Base-by-base conservation (phyloP, 2,329 filamentous ascomycete species). In the Thermoascus crustaceus region DNA sequence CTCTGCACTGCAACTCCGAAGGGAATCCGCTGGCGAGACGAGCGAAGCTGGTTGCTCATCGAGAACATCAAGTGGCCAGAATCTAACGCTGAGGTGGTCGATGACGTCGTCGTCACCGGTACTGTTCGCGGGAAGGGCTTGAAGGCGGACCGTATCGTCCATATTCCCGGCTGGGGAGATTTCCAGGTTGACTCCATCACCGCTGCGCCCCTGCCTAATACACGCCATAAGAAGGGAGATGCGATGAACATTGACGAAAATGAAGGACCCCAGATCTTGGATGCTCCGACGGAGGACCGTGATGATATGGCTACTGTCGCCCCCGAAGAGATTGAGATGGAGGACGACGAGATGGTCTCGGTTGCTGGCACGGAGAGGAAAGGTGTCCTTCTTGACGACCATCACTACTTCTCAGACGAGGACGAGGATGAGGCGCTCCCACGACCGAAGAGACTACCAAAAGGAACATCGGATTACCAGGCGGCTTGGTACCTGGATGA, bases 341-440 rank as follows among this genome's bases (percentile, higher is more conserved):
- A 76, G 16, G 82, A 85, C 42, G 73, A 77, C 14, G 75, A 76
- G 14, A 54, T 65, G 65, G 38, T 71, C 49, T 56, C 68, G 41
- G 47, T 73, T 50, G 70, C 69, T 3, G 65, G 71, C 14, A 66
- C 68, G 2, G 69, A 72, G 27, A 80, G 80, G 54, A 94, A 89
- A 63, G 91, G 89, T 45, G 91, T 98, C 1, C 67, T 98, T 25
- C 71, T 98, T 7, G 91, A 98, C 48, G 89, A 96, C 47, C 89
- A 98, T 58, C 89, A 96, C 57, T 98, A 98, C 61, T 98, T 96
- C 55, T 88, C 88, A 0, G 89, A 96, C 27, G 86, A 91, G n/a
- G n/a, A n/a, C 30, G 82, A 91, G 35, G 65, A 61, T 4, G 69
- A 78, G 35, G 67, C 72, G 11, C 67, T 77, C 11, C 63, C 71